A percentile compares a stretch with the other conserved stretches of the same genome.
Evolutionary conservation across 179 eudicot genomes (phyloP).

Genomic region (Gypsophila paniculata): DNA sequence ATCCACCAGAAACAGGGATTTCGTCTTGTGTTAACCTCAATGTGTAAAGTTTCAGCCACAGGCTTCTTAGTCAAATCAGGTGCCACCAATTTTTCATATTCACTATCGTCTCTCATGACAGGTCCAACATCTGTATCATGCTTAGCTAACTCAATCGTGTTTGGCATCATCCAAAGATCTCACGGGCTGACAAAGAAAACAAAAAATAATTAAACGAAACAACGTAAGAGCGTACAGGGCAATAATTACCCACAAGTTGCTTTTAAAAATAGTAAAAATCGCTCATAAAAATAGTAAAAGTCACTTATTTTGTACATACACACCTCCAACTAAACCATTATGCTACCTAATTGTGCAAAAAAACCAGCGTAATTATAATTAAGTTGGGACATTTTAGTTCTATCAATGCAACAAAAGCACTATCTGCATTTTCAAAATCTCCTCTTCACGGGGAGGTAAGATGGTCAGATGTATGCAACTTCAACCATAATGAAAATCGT

Average conservation of each 20-base stretch:
- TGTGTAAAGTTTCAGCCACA: slow-evolving; percentile 39
- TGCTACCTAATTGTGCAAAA: not conserved
- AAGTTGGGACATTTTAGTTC: not conserved
- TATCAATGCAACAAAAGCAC: not conserved
- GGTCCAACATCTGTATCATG: slow-evolving; percentile 33
- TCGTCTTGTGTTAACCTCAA: slow-evolving; percentile 30
- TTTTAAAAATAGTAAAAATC: not conserved
- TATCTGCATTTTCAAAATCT: not conserved
- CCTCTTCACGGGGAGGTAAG: not conserved
- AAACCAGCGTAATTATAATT: not conserved
- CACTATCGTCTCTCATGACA: slow-evolving; percentile 49
- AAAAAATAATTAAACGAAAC: not conserved
- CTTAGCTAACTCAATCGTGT: slow-evolving; percentile 33
- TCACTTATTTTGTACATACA: not conserved
- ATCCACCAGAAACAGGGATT: slow-evolving; percentile 61
- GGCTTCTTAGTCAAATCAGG: slow-evolving; percentile 37
- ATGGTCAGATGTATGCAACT: no score
- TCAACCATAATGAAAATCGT: no score
- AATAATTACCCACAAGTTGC: not conserved
- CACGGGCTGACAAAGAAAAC: slow-evolving; percentile 21
- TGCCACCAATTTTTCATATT: slow-evolving; percentile 57
- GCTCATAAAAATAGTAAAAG: no score
- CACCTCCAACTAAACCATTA: not conserved
- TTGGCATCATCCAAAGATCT: slow-evolving; percentile 40
- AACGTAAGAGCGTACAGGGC: not conserved